phyloP scores from a whole-genome alignment of 257 asterid genomes.

The Solanum virginianum region DNA sequence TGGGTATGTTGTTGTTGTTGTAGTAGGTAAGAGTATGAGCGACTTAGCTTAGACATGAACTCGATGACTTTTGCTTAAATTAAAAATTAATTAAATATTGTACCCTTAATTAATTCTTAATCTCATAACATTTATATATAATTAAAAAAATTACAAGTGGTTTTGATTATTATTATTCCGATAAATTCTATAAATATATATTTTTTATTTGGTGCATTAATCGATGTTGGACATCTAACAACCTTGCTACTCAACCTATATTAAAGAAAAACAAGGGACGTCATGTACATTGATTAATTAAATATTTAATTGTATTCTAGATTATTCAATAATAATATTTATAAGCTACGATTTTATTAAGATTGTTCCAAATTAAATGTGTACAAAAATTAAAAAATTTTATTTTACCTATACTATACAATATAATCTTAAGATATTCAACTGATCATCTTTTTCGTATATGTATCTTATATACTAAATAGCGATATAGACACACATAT shows the following conservation, averaged over 20 bases:
- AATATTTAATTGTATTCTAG: too few species aligned
- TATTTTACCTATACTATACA: background rate
- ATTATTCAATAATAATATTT: too few species aligned
- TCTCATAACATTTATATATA: background rate
- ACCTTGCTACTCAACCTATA: background rate
- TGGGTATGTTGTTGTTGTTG: too few species aligned
- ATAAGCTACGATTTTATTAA: background rate
- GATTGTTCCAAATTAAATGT: fast-evolving
- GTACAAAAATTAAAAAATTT: background rate
- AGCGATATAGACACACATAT: background rate
- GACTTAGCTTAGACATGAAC: background rate
- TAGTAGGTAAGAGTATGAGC: background rate
- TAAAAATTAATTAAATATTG: too few species aligned
- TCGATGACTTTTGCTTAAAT: too few species aligned
- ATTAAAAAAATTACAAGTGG: background rate
- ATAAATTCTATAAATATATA: background rate
- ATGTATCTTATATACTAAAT: background rate
- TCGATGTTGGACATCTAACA: background rate
- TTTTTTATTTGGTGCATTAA: background rate
- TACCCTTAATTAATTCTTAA: background rate
- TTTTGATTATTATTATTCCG: background rate
- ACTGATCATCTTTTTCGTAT: too few species aligned
- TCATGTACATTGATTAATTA: too few species aligned
- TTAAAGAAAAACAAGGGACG: background rate
- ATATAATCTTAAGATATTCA: background rate